Evolutionary conservation across 768 basidiomycete species (phyloP).

Genomic region (Hypholoma fasciculare): DNA sequence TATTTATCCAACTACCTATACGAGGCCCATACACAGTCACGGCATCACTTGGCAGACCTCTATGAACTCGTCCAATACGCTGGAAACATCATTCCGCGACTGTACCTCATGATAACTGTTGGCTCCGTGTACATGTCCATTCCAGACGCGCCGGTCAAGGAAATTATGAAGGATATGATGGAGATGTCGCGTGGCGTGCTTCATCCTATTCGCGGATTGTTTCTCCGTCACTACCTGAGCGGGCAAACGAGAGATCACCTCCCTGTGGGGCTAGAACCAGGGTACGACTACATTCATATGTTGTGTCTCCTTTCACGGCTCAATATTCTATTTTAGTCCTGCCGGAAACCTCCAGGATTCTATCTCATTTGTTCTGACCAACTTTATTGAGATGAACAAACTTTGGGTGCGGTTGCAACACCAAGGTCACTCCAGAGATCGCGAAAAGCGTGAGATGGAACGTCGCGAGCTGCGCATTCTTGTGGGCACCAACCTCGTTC

Average conservation of each 20-base stretch:
- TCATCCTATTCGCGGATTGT: conserved; percentile 95
- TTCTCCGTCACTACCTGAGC: conserved; percentile 93
- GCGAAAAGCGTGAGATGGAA: conserved; percentile 97
- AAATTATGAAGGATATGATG: conserved; percentile 99
- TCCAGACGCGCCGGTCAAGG: conserved; percentile 94
- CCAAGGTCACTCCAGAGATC: conserved; percentile 94
- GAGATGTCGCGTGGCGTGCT: conserved; percentile 98
- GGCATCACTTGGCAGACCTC: conserved; percentile 96
- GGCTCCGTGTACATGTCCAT: conserved; percentile 99
- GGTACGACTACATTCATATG: conserved; percentile 48
- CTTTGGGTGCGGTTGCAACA: conserved; percentile 99
- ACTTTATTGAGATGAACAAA: conserved; percentile 99
- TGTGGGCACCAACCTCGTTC: conserved; percentile 96
- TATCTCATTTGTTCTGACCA: conserved; percentile 92
- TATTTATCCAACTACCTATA: conserved; percentile 96
- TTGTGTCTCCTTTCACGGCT: neutral
- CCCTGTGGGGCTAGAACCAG: conserved; percentile 81
- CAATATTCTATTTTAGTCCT: conserved; percentile 50
- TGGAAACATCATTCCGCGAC: conserved; percentile 90
- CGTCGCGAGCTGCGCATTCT: conserved; percentile 92
- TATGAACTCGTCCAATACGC: conserved; percentile 99
- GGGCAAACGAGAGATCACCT: conserved; percentile 96
- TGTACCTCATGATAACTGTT: conserved; percentile 99
- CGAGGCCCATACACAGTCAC: conserved; percentile 88
- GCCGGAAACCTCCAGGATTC: conserved; percentile 92